Base-by-base conservation (phyloP, 2,329 filamentous ascomycete species). In the Scedosporium boydii region DNA sequence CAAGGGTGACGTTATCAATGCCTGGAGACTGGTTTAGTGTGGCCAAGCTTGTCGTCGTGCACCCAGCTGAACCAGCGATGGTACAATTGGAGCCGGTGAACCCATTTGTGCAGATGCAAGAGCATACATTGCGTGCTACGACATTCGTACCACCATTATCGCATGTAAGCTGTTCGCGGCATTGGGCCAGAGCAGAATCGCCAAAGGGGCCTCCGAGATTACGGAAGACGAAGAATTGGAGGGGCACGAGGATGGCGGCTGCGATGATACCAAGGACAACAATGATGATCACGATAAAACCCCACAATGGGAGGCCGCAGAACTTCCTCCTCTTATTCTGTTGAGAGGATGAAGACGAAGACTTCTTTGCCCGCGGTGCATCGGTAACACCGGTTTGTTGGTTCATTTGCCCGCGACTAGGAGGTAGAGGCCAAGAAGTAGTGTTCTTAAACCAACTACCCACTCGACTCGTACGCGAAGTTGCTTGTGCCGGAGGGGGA, bases 101-200 rank as follows among this genome's bases (percentile, higher is more conserved):
- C 1, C 93, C 91, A 68, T 95, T 92, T 23, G 88, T 86, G 74
- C 93, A 99, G 53, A 97, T 85, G 72, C 93, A 99, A 12, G 87
- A 88, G 75, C 93, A 98, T 21, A 82, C 77, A 3, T 84, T 82
- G 63, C 84, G 79, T 16, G 82, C 84, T 21, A 91, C 74, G 16
- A 93, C 83, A 62, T 87, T 92, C 18, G 87, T 86, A 29, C 93
- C 93, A 9, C 91, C 91, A 66, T 98, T 96, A 60, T 83, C 76
- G 70, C 93, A 97, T 0, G 79, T 80, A 14, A 88, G 75, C 34
- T 81, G 80, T 46, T 78, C 75, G 66, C 84, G 79, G 71, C 91
- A 96, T 64, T 80, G 71, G 6, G 76, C 72, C 23, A 80, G 69
- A 9, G 71, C 72, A 27, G 74, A 70, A 61, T 75, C 69, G 38